Percentiles rank a stretch among this genome's conserved stretches.
Evolutionary conservation across 192 early-diverging fungal genomes (phyloP).

Genomic region (Coemansia sp.): DNA sequence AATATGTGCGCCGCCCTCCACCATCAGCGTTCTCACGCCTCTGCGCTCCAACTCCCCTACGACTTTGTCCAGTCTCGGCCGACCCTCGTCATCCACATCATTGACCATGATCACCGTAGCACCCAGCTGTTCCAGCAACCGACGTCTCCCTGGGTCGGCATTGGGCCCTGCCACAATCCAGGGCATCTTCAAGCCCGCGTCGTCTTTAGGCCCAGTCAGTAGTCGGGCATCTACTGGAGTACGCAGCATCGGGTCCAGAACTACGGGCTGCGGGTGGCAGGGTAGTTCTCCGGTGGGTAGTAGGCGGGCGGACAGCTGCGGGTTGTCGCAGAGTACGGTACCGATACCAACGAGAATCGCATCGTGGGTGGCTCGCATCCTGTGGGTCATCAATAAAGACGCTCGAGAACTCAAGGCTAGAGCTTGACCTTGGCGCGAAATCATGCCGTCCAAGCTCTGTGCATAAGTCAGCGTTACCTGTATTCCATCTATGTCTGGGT

Average conservation of each 20-base stretch:
- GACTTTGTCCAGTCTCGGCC: slow-evolving; percentile 15
- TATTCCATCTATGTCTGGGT: slow-evolving; percentile 18
- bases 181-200: slow-evolving; percentile 51
- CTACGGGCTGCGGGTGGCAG: slow-evolving; percentile 67
- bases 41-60: slow-evolving; percentile 16
- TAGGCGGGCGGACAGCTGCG: slow-evolving; percentile 58
- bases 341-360: slow-evolving; percentile 85
- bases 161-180: slow-evolving; percentile 58
- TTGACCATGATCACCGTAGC: slow-evolving; percentile 56
- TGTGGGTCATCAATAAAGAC: slow-evolving; percentile 81
- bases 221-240: slow-evolving; percentile 61
- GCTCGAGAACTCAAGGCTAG: slow-evolving; percentile 70
- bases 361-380: slow-evolving; percentile 69
- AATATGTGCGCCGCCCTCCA: slow-evolving; percentile 82
- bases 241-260: slow-evolving; percentile 73
- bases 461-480: slow-evolving; percentile 85
- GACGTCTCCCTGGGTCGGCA: slow-evolving; percentile 22
- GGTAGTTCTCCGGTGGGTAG: slow-evolving; percentile 6
- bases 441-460: slow-evolving; percentile 85
- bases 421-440: slow-evolving; percentile 57
- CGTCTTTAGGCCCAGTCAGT: slow-evolving; percentile 37
- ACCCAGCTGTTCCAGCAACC: slow-evolving; percentile 58
- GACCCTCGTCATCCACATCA: background rate
- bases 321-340: slow-evolving; percentile 80
- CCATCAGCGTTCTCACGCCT: slow-evolving; percentile 69